Evolutionary conservation across 164 flowering plant genomes (phyloP).

Genomic region (Vitis rupestris): DNA sequence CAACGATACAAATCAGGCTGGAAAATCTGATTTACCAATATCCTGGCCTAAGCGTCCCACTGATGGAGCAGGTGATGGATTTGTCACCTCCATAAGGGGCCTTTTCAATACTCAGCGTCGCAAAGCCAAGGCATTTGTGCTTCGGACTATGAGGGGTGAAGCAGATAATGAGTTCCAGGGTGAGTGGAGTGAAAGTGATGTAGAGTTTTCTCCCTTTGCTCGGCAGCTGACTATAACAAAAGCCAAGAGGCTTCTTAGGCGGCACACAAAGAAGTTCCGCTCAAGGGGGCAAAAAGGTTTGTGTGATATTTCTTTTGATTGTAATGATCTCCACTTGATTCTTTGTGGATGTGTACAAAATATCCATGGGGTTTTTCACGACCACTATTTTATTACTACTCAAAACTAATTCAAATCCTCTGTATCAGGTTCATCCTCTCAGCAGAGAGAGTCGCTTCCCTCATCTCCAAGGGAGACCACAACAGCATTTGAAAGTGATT

Average conservation of each 20-base stretch:
- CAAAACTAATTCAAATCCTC: neutral
- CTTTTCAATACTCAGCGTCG: constrained; percentile 89
- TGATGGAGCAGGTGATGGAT: constrained; percentile 98
- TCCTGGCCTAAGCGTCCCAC: constrained; percentile 65
- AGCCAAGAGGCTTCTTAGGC: constrained; percentile 82
- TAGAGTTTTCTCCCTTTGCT: constrained; percentile 87
- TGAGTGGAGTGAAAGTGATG: constrained; percentile 96
- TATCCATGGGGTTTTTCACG: too few relatives aligned
- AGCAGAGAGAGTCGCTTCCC: constrained; percentile 65
- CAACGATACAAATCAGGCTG: constrained; percentile 71
- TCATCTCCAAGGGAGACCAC: constrained; percentile 68
- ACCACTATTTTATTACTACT: too few relatives aligned
- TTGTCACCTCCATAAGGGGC: constrained; percentile 91
- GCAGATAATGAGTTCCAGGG: constrained; percentile 75
- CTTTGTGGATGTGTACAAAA: neutral
- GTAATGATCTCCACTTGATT: neutral
- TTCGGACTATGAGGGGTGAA: constrained; percentile 98
- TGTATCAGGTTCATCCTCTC: constrained; percentile 64
- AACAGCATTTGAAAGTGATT: constrained; percentile 70
- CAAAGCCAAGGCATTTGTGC: constrained; percentile 88
- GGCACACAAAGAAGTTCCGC: constrained; percentile 93
- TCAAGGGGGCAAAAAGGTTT: constrained; percentile 82
- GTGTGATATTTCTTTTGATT: constrained; percentile 5
- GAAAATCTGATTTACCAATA: constrained; percentile 56
- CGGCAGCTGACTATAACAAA: constrained; percentile 92